Percentiles rank a stretch among this genome's conserved stretches.
phyloP scores from a whole-genome alignment of 345 rosid species.

The Capsella bursapastoris region DNA sequence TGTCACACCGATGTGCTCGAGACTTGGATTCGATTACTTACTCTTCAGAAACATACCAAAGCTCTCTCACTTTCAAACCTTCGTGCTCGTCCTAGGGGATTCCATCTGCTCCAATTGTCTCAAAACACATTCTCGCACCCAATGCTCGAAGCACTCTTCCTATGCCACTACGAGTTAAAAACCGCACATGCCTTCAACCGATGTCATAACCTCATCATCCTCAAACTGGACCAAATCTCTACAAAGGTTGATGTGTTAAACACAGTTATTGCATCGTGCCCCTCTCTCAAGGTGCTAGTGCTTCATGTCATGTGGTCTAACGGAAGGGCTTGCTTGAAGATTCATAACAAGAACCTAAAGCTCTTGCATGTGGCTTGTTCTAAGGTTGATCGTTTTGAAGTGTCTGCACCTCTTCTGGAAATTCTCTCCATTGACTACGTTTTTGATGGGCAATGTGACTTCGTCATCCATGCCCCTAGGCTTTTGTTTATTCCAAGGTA shows the following conservation, averaged over 20 bases:
- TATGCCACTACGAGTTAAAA: not conserved
- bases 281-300: conserved; percentile 11
- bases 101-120: not conserved
- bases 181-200: not conserved
- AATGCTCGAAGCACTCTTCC: not conserved
- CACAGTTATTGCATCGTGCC: conserved; percentile 20
- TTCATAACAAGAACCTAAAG: conserved; percentile 21
- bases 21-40: conserved; percentile 19
- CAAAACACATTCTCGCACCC: conserved; percentile 14
- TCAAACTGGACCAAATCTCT: not conserved
- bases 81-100: not conserved
- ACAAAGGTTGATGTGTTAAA: conserved; percentile 3
- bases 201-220: not conserved
- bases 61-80: not conserved
- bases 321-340: not conserved
- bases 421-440: not conserved
- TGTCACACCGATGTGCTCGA: not conserved
- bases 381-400: not conserved
- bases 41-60: not conserved
- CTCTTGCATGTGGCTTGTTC: conserved; percentile 1
- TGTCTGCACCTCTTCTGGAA: conserved; percentile 17
- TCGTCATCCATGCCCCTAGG: not conserved
- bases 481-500: not conserved
- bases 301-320: not conserved
- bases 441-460: not conserved